Evolutionary conservation across 2,329 filamentous ascomycete genomes (phyloP).

Genomic region (Penicillium sp.): DNA sequence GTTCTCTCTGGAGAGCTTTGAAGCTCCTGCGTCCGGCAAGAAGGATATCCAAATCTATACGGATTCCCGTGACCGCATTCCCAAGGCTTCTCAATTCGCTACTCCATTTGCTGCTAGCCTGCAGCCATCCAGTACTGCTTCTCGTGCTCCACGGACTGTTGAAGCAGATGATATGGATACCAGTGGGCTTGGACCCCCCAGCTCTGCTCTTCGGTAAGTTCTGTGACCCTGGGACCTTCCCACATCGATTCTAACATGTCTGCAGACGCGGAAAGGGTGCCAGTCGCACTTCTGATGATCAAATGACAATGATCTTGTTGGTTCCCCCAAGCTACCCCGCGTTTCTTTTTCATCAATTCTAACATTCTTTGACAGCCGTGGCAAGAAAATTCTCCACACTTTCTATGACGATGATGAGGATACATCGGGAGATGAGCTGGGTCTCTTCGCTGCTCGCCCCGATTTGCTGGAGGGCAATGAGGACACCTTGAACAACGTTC

Average conservation of each 20-base stretch:
- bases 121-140: neutral
- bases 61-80: slow-evolving; percentile 59
- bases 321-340: slow-evolving; percentile 28
- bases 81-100: slow-evolving; percentile 47
- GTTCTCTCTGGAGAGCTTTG: slow-evolving; percentile 45
- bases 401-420: slow-evolving; percentile 40
- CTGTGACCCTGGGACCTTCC: neutral
- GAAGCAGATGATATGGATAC: neutral
- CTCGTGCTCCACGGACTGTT: neutral
- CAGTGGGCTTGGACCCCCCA: neutral
- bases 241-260: neutral
- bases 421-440: slow-evolving; percentile 41
- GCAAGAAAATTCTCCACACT: slow-evolving; percentile 57
- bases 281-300: slow-evolving; percentile 47
- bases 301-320: slow-evolving; percentile 60
- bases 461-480: slow-evolving; percentile 34
- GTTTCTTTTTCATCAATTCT: slow-evolving; percentile 5
- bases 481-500: slow-evolving; percentile 29
- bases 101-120: slow-evolving; percentile 49
- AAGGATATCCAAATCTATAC: slow-evolving; percentile 54
- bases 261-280: neutral
- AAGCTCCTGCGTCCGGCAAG: slow-evolving; percentile 24
- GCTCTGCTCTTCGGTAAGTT: neutral
- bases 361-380: slow-evolving; percentile 46
- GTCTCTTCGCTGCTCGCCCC: slow-evolving; percentile 39